Evolutionary conservation across 2,329 filamentous ascomycete species (phyloP).

Genomic region (Clonostachys byssicola): DNA sequence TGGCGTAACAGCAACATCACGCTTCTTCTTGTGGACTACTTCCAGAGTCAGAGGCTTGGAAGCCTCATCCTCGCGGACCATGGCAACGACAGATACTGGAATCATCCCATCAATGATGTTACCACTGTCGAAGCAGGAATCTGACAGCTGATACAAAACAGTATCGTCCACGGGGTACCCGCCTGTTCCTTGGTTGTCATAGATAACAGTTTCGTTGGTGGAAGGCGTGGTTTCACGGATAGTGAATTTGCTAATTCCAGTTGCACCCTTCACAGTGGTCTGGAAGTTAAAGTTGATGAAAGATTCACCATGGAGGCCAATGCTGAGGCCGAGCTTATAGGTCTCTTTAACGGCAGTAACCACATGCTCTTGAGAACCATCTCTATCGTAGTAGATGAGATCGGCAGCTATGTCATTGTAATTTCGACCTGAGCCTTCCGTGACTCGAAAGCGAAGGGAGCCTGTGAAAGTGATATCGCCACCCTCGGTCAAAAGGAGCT

Average conservation of each 20-base stretch:
- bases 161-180: conserved; percentile 3
- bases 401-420: conserved; percentile 10
- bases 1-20: neutral
- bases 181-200: conserved; percentile 3
- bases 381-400: conserved; percentile 11
- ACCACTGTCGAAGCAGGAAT: neutral
- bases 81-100: neutral
- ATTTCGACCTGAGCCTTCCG: conserved; percentile 9
- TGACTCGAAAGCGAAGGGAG: neutral
- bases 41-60: conserved; percentile 1
- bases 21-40: conserved; percentile 1
- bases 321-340: conserved; percentile 9
- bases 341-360: conserved; percentile 2
- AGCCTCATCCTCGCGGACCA: conserved; percentile 2
- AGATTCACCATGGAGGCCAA: conserved; percentile 9
- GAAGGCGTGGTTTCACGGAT: conserved; percentile 11
- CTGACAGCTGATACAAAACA: conserved; percentile 1
- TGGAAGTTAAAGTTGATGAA: conserved; percentile 12
- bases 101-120: neutral
- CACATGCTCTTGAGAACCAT: conserved; percentile 3
- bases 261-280: conserved; percentile 7
- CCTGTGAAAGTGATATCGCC: conserved; percentile 28
- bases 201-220: conserved; percentile 1
- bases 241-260: conserved; percentile 14
- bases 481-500: conserved; percentile 14